These are phyloP conservation scores for Aspergillus funiculosus DNA, from an alignment of 495 filamentous ascomycete species.

Conservation along the genomic window DNA sequence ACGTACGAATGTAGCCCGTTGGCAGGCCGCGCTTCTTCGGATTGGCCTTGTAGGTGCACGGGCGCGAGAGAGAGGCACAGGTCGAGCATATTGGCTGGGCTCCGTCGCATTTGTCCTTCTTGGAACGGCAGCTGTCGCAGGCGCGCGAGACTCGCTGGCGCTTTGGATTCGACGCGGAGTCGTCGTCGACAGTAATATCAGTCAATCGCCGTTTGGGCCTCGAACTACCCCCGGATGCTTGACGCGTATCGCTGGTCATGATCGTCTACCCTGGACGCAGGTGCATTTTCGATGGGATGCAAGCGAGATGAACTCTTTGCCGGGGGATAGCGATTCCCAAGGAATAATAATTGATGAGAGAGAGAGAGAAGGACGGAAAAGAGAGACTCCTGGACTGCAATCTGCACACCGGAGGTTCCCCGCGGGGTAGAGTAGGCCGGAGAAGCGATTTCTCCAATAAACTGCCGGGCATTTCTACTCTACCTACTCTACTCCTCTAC, in stretches of 20 bases:
- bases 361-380: too few species aligned
- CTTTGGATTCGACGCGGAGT: conserved; percentile 30
- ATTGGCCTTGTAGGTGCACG: conserved; percentile 61
- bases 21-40: conserved; percentile 61
- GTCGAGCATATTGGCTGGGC: conserved; percentile 56
- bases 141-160: conserved; percentile 55
- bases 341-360: too few species aligned
- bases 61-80: conserved; percentile 52
- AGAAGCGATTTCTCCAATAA: too few species aligned
- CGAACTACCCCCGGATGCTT: conserved; percentile 27
- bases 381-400: too few species aligned
- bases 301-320: conserved; percentile 33
- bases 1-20: conserved; percentile 39
- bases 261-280: conserved; percentile 30
- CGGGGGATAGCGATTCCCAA: conserved; percentile 25
- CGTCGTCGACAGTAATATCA: conserved; percentile 27
- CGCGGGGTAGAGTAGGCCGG: conserved; percentile 32
- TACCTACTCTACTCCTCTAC: too few species aligned
- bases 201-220: conserved; percentile 35
- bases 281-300: conserved; percentile 27
- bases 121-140: conserved; percentile 61
- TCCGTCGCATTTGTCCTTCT: conserved; percentile 64
- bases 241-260: conserved; percentile 42
- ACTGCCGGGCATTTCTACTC: too few species aligned
- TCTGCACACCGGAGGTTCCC: conserved; percentile 11